These are phyloP conservation scores for Pugionium cornutum DNA, from an alignment of 345 rosid genomes.

Conservation along the genomic window DNA sequence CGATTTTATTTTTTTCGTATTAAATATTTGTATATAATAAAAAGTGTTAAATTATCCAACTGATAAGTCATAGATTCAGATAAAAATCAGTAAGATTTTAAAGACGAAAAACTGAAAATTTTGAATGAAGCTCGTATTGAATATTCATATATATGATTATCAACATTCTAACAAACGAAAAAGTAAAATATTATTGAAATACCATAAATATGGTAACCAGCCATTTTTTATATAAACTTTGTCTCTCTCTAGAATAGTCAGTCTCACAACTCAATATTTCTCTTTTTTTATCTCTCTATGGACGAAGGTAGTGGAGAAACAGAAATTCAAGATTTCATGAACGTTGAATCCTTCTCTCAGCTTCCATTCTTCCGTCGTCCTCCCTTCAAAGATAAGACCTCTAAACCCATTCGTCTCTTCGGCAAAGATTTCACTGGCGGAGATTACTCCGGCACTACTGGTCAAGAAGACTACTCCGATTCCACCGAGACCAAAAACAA, in stretches of 20 bases:
- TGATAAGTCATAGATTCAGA: too few species aligned
- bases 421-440: constrained; percentile 57
- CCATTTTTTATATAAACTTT: constrained; percentile 28
- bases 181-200: constrained; percentile 7
- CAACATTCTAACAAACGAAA: background rate
- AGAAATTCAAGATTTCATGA: constrained; percentile 58
- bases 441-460: constrained; percentile 16
- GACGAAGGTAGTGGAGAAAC: constrained; percentile 23
- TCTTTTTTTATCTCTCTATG: constrained; percentile 29
- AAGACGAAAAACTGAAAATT: background rate
- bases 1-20: too few species aligned
- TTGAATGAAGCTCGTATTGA: background rate
- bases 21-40: too few species aligned
- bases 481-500: constrained; percentile 25
- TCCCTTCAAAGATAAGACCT: constrained; percentile 45
- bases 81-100: too few species aligned
- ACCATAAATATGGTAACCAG: constrained; percentile 17
- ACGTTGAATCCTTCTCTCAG: constrained; percentile 67
- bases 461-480: constrained; percentile 26
- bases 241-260: constrained; percentile 30
- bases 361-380: constrained; percentile 75
- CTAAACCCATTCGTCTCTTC: constrained; percentile 58
- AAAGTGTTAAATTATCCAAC: too few species aligned
- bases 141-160: background rate
- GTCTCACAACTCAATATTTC: constrained; percentile 20